These are phyloP conservation scores for Sporothrix mexicana DNA, from an alignment of 2,329 filamentous ascomycete species.

Conservation along the genomic window DNA sequence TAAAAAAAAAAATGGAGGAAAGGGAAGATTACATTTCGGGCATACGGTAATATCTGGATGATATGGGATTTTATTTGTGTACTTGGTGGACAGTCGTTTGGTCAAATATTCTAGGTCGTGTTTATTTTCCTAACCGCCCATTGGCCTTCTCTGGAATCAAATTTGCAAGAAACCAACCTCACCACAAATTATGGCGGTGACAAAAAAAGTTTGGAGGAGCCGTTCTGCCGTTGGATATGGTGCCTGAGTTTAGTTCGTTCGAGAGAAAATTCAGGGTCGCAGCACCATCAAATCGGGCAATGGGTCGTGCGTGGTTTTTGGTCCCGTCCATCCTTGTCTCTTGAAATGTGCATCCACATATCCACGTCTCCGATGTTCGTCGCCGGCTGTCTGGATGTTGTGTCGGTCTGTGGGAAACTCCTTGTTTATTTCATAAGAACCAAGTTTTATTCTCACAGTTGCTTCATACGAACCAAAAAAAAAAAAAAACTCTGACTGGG, in stretches of 20 bases:
- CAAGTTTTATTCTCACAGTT: background rate
- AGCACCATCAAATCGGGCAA: slow-evolving; percentile 21
- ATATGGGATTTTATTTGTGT: background rate
- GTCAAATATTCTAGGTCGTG: background rate
- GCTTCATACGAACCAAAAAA: background rate
- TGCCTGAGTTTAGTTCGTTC: slow-evolving; percentile 1
- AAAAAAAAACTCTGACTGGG: no score
- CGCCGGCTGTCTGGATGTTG: background rate
- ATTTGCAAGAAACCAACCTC: background rate
- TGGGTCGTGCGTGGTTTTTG: slow-evolving; percentile 30
- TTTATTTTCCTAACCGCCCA: background rate
- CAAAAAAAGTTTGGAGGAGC: background rate
- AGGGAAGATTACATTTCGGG: background rate
- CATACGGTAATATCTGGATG: background rate
- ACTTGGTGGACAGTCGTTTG: background rate
- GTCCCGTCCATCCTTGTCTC: slow-evolving; percentile 1
- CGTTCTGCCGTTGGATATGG: background rate
- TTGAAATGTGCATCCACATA: slow-evolving; percentile 9
- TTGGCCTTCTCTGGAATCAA: background rate
- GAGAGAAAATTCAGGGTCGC: background rate
- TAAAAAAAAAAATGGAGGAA: background rate
- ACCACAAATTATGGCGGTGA: background rate
- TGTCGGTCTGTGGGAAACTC: no score
- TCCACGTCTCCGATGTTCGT: slow-evolving; percentile 10
- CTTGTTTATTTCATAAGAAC: no score